Evolutionary conservation across 495 filamentous ascomycete genomes (phyloP), one percentile per base, ranked within the genome.

Genomic region (Oleoguttula mirabilis): DNA sequence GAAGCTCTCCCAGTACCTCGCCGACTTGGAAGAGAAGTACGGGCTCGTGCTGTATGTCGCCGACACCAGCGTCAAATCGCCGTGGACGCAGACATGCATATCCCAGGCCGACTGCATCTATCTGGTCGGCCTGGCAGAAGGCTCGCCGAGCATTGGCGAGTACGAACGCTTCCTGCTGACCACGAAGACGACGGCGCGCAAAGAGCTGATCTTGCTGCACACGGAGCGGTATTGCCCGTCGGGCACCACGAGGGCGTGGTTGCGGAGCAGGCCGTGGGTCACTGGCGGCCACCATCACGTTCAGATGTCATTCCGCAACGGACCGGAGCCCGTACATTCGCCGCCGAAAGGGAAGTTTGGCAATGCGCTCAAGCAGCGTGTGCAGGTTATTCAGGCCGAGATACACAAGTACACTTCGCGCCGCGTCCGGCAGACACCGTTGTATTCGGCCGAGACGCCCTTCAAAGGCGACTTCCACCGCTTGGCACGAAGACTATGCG

Each of bases 221-320:
- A 70, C 84, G 0, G 92, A 98, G 54, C 73, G 92, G 25, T 95
- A 88, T 58, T 93, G 81, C 43, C 70, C 72, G 1, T 76, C 84
- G 16, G 90, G 90, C 0, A 55, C 92, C 19, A 94, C 88, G 0
- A 69, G 90, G 27, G 72, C 74, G 33, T 98, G 90, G 90, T 68
- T 98, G 16, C 79, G 84, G 52, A 94, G 94, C 56, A 79, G 90
- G 0, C 73, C 93, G 41, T 98, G 90, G 90, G 85, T 98, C 52
- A 98, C 95, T 53, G 90, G 90, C n/a, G 85, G 90, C 28, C 92
- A 98, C 59, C 88, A 94, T 56, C 90, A 98, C 54, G 82, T 98
- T 19, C 90, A 98, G 56, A 95, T 98, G 90, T 70, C 82, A 1
- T 92, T 88, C 61, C 77, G 79, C 25, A 71, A 79, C n/a, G 77